These are phyloP conservation scores for Macrotyloma uniflorum DNA, from an alignment of 306 rosid species.

Conservation along the genomic window DNA sequence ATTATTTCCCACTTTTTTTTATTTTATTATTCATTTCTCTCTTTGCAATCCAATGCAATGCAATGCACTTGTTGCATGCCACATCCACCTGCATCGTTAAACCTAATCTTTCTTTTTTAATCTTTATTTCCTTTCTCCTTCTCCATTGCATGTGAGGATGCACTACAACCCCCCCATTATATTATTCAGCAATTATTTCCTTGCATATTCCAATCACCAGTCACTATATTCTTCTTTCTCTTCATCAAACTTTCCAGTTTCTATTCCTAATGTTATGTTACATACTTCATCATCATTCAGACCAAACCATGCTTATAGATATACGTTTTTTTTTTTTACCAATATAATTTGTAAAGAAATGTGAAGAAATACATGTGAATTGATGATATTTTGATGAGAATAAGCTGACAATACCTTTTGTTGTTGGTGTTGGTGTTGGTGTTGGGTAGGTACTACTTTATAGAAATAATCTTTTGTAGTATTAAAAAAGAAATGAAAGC, in stretches of 20 bases:
- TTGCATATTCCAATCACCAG: background rate
- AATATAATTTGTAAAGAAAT: too few relatives aligned
- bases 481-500: background rate
- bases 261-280: too few relatives aligned
- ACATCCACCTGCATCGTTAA: background rate
- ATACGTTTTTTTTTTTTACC: too few relatives aligned
- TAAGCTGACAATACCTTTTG: background rate
- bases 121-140: conserved; percentile 18
- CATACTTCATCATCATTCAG: too few relatives aligned
- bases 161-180: background rate
- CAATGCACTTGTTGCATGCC: background rate
- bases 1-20: background rate
- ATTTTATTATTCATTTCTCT: background rate
- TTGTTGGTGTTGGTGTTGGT: background rate
- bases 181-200: background rate
- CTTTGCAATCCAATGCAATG: background rate
- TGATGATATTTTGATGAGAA: background rate
- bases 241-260: background rate
- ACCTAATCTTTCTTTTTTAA: conserved; percentile 23
- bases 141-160: conserved; percentile 32
- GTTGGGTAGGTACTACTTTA: conserved; percentile 3
- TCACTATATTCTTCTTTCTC: background rate
- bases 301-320: too few relatives aligned
- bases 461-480: too few relatives aligned
- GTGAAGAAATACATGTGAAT: too few relatives aligned